Evolutionary conservation across 2,329 filamentous ascomycete species (phyloP), one percentile per base, ranked within the genome.

Genomic region (Rutstroemia sp.): DNA sequence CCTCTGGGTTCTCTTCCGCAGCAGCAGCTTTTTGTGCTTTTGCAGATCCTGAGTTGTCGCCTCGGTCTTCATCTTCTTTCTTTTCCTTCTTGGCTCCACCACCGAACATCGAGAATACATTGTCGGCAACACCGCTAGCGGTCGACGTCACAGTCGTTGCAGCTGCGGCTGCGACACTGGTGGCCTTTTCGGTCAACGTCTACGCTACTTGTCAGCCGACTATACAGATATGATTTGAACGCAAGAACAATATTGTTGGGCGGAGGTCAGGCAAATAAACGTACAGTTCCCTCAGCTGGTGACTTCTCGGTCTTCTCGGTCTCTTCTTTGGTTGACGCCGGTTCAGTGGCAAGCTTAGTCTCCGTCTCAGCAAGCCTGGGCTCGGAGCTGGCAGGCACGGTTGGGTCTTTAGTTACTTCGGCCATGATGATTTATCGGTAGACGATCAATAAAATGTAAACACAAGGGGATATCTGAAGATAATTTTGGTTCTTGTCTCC

Each of bases 61-160:
- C 87, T 63, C 84, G 86, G 65, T 88, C 90, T 69, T 89, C 88
- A 34, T 88, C 78, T 62, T 86, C 84, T 81, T 94, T 95, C 81
- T 90, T 92, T 78, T 94, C 89, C 80, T 96, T 97, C 84, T 95
- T 95, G 59, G 89, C 89, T 61, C 94, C 94, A 62, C 94, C 94
- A 67, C 94, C 94, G 71, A 99, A 99, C 94, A 99, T 97, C 74
- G 89, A 92, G 79, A 97, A 97, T 63, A 97, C 89, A 65, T 82
- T 79, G 8, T 82, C 82, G 17, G 70, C 69, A 36, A 76, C 74
- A 60, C 73, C 72, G 47, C 68, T 66, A 52, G 71, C 68, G 49
- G 73, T 70, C 56, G 71, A 53, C 44, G 71, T 71, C 21, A 73
- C 74, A 60, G 73, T 72, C 44, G 68, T 66, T 51, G 70, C 68